These are phyloP conservation scores for Arctium lappa DNA, from an alignment of 129 eudicot genomes.

Conservation along the genomic window DNA sequence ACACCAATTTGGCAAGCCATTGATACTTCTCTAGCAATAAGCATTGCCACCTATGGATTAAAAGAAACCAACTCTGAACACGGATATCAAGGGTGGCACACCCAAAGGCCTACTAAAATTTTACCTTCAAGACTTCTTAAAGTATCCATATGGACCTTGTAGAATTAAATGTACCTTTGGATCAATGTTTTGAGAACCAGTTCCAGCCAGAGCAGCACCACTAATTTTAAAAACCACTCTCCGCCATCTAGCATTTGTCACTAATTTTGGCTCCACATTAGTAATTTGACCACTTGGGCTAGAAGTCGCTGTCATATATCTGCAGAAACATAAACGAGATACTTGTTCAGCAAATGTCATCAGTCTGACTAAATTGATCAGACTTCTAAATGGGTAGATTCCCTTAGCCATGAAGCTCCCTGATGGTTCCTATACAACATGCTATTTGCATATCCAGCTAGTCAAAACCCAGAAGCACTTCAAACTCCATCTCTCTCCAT, in stretches of 20 bases:
- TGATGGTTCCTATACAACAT: not conserved
- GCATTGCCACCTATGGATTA: slow-evolving; percentile 58
- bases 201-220: slow-evolving; percentile 73
- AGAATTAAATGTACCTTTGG: slow-evolving; percentile 55
- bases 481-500: not conserved
- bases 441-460: not conserved
- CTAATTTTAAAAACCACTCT: slow-evolving; percentile 88
- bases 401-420: not conserved
- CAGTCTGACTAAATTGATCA: not conserved
- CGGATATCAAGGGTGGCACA: not conserved
- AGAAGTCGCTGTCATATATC: slow-evolving; percentile 45
- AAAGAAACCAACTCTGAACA: not conserved
- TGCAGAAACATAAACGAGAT: slow-evolving; percentile 26
- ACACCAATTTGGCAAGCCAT: slow-evolving; percentile 72
- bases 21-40: slow-evolving; percentile 77
- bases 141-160: not conserved
- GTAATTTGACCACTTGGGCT: slow-evolving; percentile 47
- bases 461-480: not conserved
- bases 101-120: not conserved
- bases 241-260: slow-evolving; percentile 65
- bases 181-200: slow-evolving; percentile 61
- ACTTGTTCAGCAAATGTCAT: not conserved
- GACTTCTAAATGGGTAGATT: not conserved
- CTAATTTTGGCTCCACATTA: slow-evolving; percentile 45
- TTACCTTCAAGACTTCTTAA: not conserved